phyloP scores from a whole-genome alignment of 2,329 filamentous ascomycete genomes.

The Xylariales sp. region DNA sequence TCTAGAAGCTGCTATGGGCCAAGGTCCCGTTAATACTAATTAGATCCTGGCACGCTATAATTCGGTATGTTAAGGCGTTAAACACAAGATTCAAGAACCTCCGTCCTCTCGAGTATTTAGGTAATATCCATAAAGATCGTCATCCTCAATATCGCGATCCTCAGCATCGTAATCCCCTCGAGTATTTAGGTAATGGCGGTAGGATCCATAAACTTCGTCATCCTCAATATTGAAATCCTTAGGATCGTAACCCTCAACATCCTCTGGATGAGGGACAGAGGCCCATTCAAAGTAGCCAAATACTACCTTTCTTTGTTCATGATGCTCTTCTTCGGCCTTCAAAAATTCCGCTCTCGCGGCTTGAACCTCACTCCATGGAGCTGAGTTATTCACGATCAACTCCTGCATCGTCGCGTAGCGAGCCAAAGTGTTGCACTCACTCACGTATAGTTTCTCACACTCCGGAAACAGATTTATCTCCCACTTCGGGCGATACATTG shows the following conservation, averaged over 20 bases:
- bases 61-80: background rate
- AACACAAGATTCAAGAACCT: background rate
- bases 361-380: background rate
- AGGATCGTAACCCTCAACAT: too few species aligned
- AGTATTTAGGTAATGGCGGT: background rate
- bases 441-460: conserved; percentile 36
- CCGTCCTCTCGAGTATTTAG: background rate
- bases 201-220: too few species aligned
- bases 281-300: conserved; percentile 20
- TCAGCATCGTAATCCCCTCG: too few species aligned
- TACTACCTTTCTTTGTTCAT: conserved; percentile 23
- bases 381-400: background rate
- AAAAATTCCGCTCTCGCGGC: background rate
- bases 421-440: conserved; percentile 26
- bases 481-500: background rate
- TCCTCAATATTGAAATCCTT: too few species aligned
- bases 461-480: conserved; percentile 13
- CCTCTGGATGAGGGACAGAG: too few species aligned
- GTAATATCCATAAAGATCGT: background rate
- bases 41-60: background rate
- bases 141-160: too few species aligned
- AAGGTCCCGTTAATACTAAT: background rate
- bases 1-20: background rate
- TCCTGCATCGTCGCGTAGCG: conserved; percentile 25
- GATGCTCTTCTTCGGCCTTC: conserved; percentile 9